Conservation (phyloP, 1,284 basidiomycete genomes). For the Puccinia polysora region DNA sequence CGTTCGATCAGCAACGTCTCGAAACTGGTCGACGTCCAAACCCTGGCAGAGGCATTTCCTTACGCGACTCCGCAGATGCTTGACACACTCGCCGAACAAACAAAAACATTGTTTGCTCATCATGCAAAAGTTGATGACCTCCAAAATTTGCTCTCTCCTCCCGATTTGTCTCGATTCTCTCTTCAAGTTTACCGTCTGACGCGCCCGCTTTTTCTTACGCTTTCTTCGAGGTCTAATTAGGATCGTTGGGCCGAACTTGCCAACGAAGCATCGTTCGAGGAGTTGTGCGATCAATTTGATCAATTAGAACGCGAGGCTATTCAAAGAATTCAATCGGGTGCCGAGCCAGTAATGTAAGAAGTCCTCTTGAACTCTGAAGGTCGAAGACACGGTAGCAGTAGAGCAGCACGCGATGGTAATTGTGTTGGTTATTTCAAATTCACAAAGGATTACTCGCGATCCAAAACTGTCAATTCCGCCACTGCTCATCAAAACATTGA, state of each 20-base stretch:
- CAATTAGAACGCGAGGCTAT: slow-evolving; percentile 13
- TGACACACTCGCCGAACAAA: slow-evolving; percentile 24
- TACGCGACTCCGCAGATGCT: slow-evolving; percentile 33
- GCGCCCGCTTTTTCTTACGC: neutral
- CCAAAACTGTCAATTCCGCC: slow-evolving; percentile 39
- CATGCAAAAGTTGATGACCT: slow-evolving; percentile 6
- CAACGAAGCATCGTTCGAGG: slow-evolving; percentile 9
- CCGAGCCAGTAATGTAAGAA: slow-evolving; percentile 18
- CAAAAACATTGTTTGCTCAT: slow-evolving; percentile 24
- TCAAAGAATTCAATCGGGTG: slow-evolving; percentile 20
- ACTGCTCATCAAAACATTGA: slow-evolving; percentile 7
- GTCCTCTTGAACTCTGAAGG: neutral
- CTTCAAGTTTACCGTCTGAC: neutral
- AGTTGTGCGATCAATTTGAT: slow-evolving; percentile 37
- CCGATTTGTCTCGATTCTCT: neutral
- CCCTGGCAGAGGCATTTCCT: slow-evolving; percentile 25
- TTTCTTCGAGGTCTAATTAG: neutral
- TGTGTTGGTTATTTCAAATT: neutral
- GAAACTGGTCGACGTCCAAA: slow-evolving; percentile 5
- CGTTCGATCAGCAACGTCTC: slow-evolving; percentile 21
- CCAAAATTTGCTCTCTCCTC: neutral
- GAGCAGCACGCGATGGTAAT: neutral
- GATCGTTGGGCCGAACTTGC: slow-evolving; percentile 30
- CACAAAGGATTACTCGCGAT: slow-evolving; percentile 30
- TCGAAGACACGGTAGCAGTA: neutral